Evolutionary conservation across 2,329 filamentous ascomycete species (phyloP).

Genomic region (Hypoxylon sp.): DNA sequence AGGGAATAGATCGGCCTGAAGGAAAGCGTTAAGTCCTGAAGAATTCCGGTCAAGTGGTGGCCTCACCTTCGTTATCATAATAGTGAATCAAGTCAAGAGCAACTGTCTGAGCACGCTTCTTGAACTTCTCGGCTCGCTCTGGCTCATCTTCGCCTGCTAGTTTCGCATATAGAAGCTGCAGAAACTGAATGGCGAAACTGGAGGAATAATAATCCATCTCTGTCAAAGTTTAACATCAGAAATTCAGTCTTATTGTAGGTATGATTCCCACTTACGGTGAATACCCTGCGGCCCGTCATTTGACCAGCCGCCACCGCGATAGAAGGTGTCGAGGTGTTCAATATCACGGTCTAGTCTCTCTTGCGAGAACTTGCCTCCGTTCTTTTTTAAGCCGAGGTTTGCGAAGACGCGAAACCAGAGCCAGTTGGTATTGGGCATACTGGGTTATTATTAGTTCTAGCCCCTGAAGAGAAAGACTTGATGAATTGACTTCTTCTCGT

Average conservation of each 20-base stretch:
- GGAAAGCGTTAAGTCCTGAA: slow-evolving; percentile 8
- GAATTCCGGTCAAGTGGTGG: background rate
- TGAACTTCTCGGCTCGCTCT: slow-evolving; percentile 76
- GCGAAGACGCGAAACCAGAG: slow-evolving; percentile 89
- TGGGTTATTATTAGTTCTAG: slow-evolving; percentile 53
- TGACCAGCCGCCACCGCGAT: slow-evolving; percentile 85
- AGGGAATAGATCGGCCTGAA: slow-evolving; percentile 75
- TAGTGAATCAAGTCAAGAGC: slow-evolving; percentile 82
- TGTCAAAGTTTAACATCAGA: slow-evolving; percentile 45
- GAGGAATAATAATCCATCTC: slow-evolving; percentile 90
- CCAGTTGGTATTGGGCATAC: slow-evolving; percentile 78
- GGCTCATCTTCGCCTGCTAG: slow-evolving; percentile 76
- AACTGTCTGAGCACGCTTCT: slow-evolving; percentile 73
- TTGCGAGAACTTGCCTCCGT: slow-evolving; percentile 78
- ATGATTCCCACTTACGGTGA: slow-evolving; percentile 64
- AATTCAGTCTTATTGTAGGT: background rate
- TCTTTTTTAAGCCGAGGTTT: slow-evolving; percentile 81
- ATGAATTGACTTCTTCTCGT: slow-evolving; percentile 74
- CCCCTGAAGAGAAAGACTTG: slow-evolving; percentile 42
- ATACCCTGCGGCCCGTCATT: slow-evolving; percentile 84
- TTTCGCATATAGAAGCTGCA: slow-evolving; percentile 82
- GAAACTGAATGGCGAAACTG: slow-evolving; percentile 84
- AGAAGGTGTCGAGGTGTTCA: slow-evolving; percentile 82
- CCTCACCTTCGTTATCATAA: slow-evolving; percentile 73
- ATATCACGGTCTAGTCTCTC: slow-evolving; percentile 80